Conservation (phyloP, 345 rosid genomes). For the Anacardium occidentale region DNA sequence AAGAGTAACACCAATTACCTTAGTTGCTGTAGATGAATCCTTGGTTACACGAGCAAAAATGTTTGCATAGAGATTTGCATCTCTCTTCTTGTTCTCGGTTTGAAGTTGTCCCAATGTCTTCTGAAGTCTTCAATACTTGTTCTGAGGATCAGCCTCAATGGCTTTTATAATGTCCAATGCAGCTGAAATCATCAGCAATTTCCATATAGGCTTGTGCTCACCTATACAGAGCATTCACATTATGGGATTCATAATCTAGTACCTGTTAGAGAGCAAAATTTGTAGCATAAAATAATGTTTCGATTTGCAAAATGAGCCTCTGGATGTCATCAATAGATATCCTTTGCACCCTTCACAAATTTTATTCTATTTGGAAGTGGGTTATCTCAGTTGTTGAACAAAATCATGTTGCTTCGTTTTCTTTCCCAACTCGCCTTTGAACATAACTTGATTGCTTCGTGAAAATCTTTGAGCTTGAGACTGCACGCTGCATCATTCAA, state of each 20-base stretch:
- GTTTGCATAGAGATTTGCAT: slow-evolving; percentile 46
- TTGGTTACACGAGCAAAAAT: slow-evolving; percentile 43
- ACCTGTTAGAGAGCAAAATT: slow-evolving; percentile 34
- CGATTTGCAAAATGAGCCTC: neutral
- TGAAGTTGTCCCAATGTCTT: slow-evolving; percentile 44
- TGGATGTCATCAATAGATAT: neutral
- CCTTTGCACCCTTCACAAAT: neutral
- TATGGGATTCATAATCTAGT: slow-evolving; percentile 45
- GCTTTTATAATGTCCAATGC: slow-evolving; percentile 56
- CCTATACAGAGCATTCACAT: slow-evolving; percentile 59
- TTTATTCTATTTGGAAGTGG: no score
- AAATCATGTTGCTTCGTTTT: neutral
- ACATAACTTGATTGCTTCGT: slow-evolving; percentile 45
- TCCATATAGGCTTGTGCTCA: slow-evolving; percentile 59
- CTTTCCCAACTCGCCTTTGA: slow-evolving; percentile 39
- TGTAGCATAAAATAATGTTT: slow-evolving; percentile 10
- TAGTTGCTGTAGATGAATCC: slow-evolving; percentile 22
- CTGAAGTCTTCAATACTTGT: slow-evolving; percentile 41
- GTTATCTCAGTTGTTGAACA: neutral
- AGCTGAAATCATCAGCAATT: slow-evolving; percentile 46
- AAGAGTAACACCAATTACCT: slow-evolving; percentile 31
- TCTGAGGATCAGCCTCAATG: slow-evolving; percentile 50
- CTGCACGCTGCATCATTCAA: slow-evolving; percentile 61
- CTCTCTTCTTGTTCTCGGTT: slow-evolving; percentile 50
- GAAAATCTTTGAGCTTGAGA: slow-evolving; percentile 48